Conservation (phyloP, 139 green algal genomes). For the Micractinium sp. region DNA sequence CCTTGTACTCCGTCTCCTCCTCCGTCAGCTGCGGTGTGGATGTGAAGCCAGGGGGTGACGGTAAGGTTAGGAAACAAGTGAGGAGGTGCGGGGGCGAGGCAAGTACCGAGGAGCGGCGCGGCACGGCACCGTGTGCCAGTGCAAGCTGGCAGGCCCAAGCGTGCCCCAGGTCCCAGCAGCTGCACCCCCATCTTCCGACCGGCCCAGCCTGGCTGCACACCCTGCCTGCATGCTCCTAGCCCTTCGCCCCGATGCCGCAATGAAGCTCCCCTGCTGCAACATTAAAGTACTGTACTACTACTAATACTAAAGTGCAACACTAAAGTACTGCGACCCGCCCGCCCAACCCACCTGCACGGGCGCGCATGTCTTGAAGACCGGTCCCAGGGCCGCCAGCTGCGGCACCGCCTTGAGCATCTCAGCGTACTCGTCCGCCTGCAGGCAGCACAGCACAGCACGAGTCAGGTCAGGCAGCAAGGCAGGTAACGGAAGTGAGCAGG, state of each 20-base stretch:
- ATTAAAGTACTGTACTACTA: too few relatives aligned
- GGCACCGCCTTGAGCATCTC: constrained; percentile 74
- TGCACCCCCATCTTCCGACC: too few relatives aligned
- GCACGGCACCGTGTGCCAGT: too few relatives aligned
- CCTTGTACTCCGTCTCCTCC: constrained; percentile 93
- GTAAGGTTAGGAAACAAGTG: neutral
- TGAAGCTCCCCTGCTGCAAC: neutral
- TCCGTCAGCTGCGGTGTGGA: constrained; percentile 72
- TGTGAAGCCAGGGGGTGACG: neutral
- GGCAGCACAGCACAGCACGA: neutral
- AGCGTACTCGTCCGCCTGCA: constrained; percentile 18
- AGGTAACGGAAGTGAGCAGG: too few relatives aligned
- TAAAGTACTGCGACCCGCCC: too few relatives aligned
- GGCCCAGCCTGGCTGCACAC: too few relatives aligned
- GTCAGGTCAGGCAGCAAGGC: neutral
- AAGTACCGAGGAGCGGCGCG: too few relatives aligned
- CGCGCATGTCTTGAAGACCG: constrained; percentile 90
- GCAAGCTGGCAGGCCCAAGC: too few relatives aligned
- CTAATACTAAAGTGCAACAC: too few relatives aligned
- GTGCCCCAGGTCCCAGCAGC: too few relatives aligned
- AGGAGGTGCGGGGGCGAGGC: neutral
- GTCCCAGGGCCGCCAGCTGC: constrained; percentile 80
- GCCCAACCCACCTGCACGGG: constrained; percentile 53
- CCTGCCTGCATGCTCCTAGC: too few relatives aligned
- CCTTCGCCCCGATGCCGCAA: too few relatives aligned